phyloP scores from a whole-genome alignment of 305 asterid genomes.

The Fraxinus ornus region DNA sequence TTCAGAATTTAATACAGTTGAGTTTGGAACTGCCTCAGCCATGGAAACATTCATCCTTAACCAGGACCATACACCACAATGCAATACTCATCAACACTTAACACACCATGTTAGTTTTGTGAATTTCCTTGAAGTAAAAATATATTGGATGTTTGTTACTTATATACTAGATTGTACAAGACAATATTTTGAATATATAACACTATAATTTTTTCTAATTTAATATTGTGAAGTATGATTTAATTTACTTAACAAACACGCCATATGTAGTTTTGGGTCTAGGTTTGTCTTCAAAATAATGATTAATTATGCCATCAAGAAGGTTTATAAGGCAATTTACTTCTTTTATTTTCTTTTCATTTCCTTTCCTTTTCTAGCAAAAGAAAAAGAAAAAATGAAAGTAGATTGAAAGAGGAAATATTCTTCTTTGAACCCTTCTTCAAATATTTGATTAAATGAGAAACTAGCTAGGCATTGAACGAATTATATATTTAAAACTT shows the following conservation, averaged over 20 bases:
- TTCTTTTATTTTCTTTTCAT: neutral
- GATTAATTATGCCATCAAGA: neutral
- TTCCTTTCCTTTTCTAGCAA: neutral
- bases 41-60: slow-evolving; percentile 39
- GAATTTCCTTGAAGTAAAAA: neutral
- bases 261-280: neutral
- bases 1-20: neutral
- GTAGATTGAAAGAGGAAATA: neutral
- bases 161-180: neutral
- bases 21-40: slow-evolving; percentile 31
- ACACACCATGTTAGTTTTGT: neutral
- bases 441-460: neutral
- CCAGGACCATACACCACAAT: neutral
- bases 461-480: neutral
- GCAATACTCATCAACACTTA: neutral
- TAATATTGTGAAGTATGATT: neutral
- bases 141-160: neutral
- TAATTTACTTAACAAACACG: neutral
- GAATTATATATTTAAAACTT: neutral
- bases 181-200: too few relatives aligned
- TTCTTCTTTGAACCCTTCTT: neutral
- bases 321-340: neutral
- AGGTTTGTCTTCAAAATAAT: neutral
- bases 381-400: too few relatives aligned
- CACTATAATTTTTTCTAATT: too few relatives aligned